phyloP scores from a whole-genome alignment of 2,329 filamentous ascomycete genomes.

The Trichoderma cornu-damae region DNA sequence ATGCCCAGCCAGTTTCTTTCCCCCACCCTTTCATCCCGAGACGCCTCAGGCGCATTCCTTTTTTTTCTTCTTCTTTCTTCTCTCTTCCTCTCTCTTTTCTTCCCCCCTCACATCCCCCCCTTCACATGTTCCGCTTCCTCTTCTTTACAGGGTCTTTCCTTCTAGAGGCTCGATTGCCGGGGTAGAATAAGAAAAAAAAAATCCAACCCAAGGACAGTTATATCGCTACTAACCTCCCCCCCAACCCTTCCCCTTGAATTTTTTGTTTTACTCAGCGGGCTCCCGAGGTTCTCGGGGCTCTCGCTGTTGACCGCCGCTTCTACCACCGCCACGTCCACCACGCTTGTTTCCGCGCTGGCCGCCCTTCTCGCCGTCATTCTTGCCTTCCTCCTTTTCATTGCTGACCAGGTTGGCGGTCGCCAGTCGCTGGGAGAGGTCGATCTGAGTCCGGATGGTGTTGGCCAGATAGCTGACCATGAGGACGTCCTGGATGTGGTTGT shows the following conservation, averaged over 20 bases:
- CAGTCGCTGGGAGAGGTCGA: constrained; percentile 92
- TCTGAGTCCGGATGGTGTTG: constrained; percentile 98
- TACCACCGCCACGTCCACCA: constrained; percentile 47
- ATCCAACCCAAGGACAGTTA: constrained; percentile 12
- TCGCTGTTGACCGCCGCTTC: constrained; percentile 48
- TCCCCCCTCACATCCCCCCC: not conserved
- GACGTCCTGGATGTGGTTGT: constrained; percentile 99
- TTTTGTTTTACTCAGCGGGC: constrained; percentile 32
- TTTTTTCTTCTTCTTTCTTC: not conserved
- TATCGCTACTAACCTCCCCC: not conserved
- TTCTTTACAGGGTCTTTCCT: constrained; percentile 2
- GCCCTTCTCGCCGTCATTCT: constrained; percentile 41
- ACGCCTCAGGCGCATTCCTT: constrained; percentile 18
- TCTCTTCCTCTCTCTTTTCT: constrained; percentile 1
- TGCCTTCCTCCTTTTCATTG: constrained; percentile 48
- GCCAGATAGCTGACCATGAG: constrained; percentile 96
- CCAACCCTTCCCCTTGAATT: not conserved
- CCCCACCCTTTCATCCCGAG: constrained; percentile 25
- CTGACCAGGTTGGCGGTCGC: constrained; percentile 66
- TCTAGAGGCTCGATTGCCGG: not conserved
- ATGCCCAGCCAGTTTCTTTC: constrained; percentile 28
- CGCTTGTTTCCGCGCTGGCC: constrained; percentile 48
- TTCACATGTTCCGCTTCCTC: constrained; percentile 5
- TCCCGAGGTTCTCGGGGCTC: constrained; percentile 44
- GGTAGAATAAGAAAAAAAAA: constrained; percentile 7